Base-by-base conservation (phyloP, 164 flowering plant genomes). In the Akebia trifoliata region DNA sequence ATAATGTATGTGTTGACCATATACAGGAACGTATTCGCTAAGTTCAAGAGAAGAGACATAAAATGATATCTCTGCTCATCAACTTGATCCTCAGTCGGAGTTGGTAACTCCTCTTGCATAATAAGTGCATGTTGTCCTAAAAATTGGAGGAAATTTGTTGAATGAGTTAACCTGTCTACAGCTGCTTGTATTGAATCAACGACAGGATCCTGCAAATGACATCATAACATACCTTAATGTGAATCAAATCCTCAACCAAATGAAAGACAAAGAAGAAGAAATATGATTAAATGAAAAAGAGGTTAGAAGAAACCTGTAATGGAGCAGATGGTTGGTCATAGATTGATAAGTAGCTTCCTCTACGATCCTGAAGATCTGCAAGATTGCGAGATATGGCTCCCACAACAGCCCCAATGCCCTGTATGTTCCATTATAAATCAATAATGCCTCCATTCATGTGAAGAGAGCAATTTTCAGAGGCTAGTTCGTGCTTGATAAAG, bases 101-200 rank as follows among this genome's bases (percentile, higher is more conserved):
- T 31, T n/a, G 76, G 76, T 48, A 74, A 54, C 36, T 81, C 82
- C 20, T 76, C 85, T 26, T 73, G 78, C 64, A 74, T 57, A 59
- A 78, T 78, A 55, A 81, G 72, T 43, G 85, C 85, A 74, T 76
- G 81, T 61, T 81, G 75, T 46, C 79, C 85, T 56, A 81, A 58
- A 54, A 72, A 81, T 32, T 81, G 69, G 43, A 81, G 81, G 54
- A 76, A 72, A 57, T 64, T 68, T 17, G 85, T 78, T 15, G 85
- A 81, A 31, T 72, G 64, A 53, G 74, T 74, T 35, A 81, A 62
- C 63, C 82, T 69, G 62, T 81, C 79, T 10, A 76, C 76, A 44
- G 85, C 82, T 56, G 81, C 70, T 59, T 69, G 74, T 24, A 81
- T 68, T 22, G 82, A 76, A n/a, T 61, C 75, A 18, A 81, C 67